These are phyloP conservation scores for Gloeostereum incarnatum DNA, from an alignment of 768 basidiomycete species.

Conservation along the genomic window DNA sequence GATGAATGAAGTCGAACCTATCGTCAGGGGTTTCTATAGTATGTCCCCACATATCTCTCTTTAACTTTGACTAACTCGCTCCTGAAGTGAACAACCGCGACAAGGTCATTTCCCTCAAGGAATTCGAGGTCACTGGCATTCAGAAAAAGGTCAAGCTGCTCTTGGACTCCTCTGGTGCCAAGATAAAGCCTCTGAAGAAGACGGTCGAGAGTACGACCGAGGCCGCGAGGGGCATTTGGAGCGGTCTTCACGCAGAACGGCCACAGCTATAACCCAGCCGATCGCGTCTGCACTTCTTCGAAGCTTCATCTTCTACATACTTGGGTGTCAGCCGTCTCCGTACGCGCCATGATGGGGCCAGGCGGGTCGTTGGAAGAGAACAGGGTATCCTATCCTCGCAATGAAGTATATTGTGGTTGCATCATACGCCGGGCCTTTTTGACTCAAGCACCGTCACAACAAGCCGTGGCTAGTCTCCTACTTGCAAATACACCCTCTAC, in stretches of 20 bases:
- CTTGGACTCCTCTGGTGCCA: slow-evolving; percentile 80
- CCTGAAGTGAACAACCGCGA: slow-evolving; percentile 72
- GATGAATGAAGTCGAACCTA: slow-evolving; percentile 66
- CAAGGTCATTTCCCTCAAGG: slow-evolving; percentile 79
- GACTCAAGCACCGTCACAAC: too few relatives aligned
- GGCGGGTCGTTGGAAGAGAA: too few relatives aligned
- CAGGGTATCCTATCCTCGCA: too few relatives aligned
- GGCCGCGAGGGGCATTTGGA: slow-evolving; percentile 84
- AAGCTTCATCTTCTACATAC: too few relatives aligned
- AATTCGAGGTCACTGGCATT: slow-evolving; percentile 65
- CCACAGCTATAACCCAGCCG: slow-evolving; percentile 31
- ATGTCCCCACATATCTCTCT: slow-evolving; percentile 15
- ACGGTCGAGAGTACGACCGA: slow-evolving; percentile 74
- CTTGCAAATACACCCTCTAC: too few relatives aligned
- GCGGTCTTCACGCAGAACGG: slow-evolving; percentile 73
- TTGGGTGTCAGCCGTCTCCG: too few relatives aligned
- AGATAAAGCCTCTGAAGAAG: slow-evolving; percentile 74
- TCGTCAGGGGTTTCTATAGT: slow-evolving; percentile 82
- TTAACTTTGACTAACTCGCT: slow-evolving; percentile 10
- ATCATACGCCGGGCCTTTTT: too few relatives aligned
- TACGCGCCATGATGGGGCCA: too few relatives aligned
- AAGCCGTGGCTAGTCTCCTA: too few relatives aligned
- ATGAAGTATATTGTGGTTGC: too few relatives aligned
- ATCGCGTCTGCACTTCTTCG: too few relatives aligned
- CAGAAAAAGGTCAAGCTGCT: slow-evolving; percentile 74